These are phyloP conservation scores for Phaffia tasmanica DNA, from an alignment of 768 basidiomycete species.

Conservation along the genomic window DNA sequence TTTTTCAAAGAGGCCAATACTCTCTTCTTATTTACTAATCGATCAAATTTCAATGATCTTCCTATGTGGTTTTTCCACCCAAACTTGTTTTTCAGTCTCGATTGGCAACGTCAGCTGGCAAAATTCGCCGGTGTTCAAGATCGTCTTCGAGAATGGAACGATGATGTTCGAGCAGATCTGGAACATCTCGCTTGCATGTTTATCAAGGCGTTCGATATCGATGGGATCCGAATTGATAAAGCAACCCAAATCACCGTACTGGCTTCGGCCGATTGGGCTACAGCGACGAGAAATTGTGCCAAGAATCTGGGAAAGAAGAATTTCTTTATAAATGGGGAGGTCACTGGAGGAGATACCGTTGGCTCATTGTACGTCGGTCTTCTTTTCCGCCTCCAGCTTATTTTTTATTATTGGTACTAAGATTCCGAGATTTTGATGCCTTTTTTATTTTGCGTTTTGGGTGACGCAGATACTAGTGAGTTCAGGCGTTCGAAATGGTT, in stretches of 20 bases:
- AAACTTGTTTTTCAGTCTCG: slow-evolving; percentile 30
- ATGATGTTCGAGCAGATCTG: slow-evolving; percentile 60
- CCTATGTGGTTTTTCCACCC: background rate
- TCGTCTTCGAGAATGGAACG: slow-evolving; percentile 84
- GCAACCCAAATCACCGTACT: slow-evolving; percentile 80
- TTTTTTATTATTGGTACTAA: no score
- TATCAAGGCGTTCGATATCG: slow-evolving; percentile 76
- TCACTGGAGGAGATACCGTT: slow-evolving; percentile 74
- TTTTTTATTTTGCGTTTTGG: slow-evolving; percentile 46
- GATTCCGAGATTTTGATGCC: no score
- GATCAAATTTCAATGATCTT: background rate
- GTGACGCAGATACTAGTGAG: slow-evolving; percentile 64
- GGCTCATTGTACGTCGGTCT: background rate
- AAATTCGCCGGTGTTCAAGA: slow-evolving; percentile 96
- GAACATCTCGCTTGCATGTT: slow-evolving; percentile 65
- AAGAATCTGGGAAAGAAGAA: slow-evolving; percentile 59
- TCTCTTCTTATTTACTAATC: background rate
- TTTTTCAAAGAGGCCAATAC: no score
- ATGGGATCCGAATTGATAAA: slow-evolving; percentile 92
- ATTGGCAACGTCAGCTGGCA: slow-evolving; percentile 73
- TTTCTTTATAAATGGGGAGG: slow-evolving; percentile 84
- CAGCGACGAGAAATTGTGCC: slow-evolving; percentile 64
- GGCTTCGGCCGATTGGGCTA: slow-evolving; percentile 64
- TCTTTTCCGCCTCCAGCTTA: no score
- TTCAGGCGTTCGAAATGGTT: background rate